Evolutionary conservation across 2,329 filamentous ascomycete species (phyloP), one percentile per base, ranked within the genome.

Genomic region (Aspergillus sp.): DNA sequence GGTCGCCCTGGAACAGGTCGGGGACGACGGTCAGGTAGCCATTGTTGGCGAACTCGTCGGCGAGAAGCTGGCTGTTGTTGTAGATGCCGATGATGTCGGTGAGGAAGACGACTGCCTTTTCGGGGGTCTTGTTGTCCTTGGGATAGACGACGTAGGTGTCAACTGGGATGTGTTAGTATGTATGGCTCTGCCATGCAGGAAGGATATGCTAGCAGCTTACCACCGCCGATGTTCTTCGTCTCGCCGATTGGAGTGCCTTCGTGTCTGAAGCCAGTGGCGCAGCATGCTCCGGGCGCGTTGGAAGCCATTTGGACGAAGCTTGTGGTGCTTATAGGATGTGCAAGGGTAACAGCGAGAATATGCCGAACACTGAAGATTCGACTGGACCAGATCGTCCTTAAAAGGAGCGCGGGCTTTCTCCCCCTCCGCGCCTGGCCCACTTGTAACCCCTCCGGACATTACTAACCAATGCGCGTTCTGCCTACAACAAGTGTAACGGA

Each of bases 1-100:
- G 53, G 49, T 84, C 77, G 38, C 78, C 80, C 41, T 76, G 69
- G 68, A 86, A 82, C 32, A 82, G 59, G 55, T 88, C 82, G 16
- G 81, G 73, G 39, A 86, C 69, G 26, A 84, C 61, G 35, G 72
- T 71, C 35, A 78, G 66, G 63, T 84, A 86, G 45, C 80, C 82
- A 53, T 81, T 80, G 43, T 74, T 73, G 36, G 83, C 83, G 55
- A 72, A 82, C 49, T 82, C 74, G 64, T 88, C 83, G 38, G 82
- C 82, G 47, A 86, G 72, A 41, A 82, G 64, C 58, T 79, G 60
- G 50, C 66, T 61, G 58, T 81, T 78, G 55, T 59, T 57, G 53
- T 69, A 73, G 44, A 75, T 65, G 42, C 75, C 75, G 39, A 76
- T 69, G 41, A 77, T 66, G 45, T 80, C 76, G 38, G 68, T 66